Base-by-base conservation (phyloP, 2,329 filamentous ascomycete genomes). In the Microdochium trichocladiopsis region DNA sequence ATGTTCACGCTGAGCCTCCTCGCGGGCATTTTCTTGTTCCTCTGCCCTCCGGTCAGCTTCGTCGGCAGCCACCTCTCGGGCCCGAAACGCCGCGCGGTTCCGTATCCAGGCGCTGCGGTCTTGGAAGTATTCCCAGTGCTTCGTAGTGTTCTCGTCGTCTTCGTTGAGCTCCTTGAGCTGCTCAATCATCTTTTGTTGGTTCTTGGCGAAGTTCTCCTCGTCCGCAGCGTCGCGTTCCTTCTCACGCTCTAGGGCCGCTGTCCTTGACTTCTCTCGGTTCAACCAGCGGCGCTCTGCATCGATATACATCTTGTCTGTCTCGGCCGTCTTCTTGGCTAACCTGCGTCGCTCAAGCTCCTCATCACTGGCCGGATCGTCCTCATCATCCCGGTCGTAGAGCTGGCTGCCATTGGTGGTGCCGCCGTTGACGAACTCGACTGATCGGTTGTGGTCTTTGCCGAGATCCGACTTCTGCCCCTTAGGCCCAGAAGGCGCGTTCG, bases 281-380 rank as follows among this genome's bases (percentile, higher is more conserved):
- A 90, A 76, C 93, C 93, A 97, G 56, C 90, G 86, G 25, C 90
- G 84, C 66, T 96, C 90, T 45, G 92, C 87, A 60, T 96, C 92
- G 0, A 88, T 75, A 64, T 90, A 96, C 48, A 83, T 75, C 63
- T 92, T 90, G 48, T 96, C 88, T 0, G 84, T 78, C 22, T 96
- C 91, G 0, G 84, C 77, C 33, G 87, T 79, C 58, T 85, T 83
- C 68, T 90, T 92, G 23, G 82, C 80, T 56, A 83, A 71, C 18
- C 87, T 82, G 48, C 91, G 80, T 25, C 78, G 78, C 66, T 95
- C 86, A 0, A 97, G 75, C 66, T 97, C 93, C 12, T 87, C 84
- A 62, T 99, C 94, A 57, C 86, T 90, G 2, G 90, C 90, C 49
- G 94, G 86, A 8, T 89, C 90, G 48, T 96, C 90, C 37, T 96